Percentiles rank a stretch among this genome's conserved stretches.
These are phyloP conservation scores for Thamnidium elegans DNA, from an alignment of 192 early-diverging fungal genomes.

Conservation along the genomic window DNA sequence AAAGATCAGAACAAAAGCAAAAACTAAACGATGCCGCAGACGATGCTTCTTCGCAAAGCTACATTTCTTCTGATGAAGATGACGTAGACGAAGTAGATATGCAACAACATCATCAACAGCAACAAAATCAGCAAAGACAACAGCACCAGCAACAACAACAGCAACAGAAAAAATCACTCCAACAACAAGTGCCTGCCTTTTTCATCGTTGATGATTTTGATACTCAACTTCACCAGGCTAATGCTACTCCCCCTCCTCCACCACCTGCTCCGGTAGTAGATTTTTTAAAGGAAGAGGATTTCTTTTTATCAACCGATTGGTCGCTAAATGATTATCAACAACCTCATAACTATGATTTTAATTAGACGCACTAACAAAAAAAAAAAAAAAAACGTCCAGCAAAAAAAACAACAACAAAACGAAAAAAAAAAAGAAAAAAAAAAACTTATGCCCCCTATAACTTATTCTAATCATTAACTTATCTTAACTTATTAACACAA, in stretches of 20 bases:
- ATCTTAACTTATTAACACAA: no score
- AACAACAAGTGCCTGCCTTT: conserved; percentile 5
- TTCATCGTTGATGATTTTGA: conserved; percentile 23
- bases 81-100: conserved; percentile 9
- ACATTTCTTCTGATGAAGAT: conserved; percentile 18
- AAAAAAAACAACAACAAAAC: no score
- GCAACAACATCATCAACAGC: neutral
- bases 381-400: no score
- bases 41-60: conserved; percentile 22
- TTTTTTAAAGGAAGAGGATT: conserved; percentile 15
- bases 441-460: no score
- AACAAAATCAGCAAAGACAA: neutral
- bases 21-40: neutral
- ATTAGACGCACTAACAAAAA: no score
- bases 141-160: neutral
- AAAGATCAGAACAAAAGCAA: conserved; percentile 7
- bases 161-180: no score
- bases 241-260: neutral
- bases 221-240: neutral
- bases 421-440: no score
- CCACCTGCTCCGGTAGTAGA: neutral
- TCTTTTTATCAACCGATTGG: conserved; percentile 17
- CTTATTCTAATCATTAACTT: no score
- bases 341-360: conserved; percentile 3
- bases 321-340: conserved; percentile 13